Base-by-base conservation (phyloP, 345 rosid species). In the Linum tenue region DNA sequence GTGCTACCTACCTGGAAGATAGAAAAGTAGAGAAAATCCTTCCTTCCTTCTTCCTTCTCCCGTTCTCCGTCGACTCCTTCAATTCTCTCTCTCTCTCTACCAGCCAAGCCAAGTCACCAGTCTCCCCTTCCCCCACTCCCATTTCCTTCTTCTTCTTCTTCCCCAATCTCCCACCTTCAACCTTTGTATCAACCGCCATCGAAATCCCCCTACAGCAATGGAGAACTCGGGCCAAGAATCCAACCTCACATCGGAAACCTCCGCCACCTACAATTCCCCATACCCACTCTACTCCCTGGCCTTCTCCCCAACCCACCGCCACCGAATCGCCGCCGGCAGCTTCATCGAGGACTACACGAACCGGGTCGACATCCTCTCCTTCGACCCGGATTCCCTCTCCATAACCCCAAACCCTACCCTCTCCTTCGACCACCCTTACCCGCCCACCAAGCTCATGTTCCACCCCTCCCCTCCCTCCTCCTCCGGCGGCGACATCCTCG, bases 271-370 rank as follows among this genome's bases (percentile, higher is more conserved):
- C 68, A 97, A 94, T 9, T 88, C 95, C 5, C 90, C 96, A 0
- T 80, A 81, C 78, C 90, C 96, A 4, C 76, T 90, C 69, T 90
- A 88, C 75, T 86, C 95, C 76, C 79, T 90, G 95, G 85, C 99
- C 53, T 61, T 94, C 36, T 39, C 73, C 56, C 75, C 77, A 41
- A 9, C 12, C 70, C 70, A 74, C 35, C 63, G 65, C 73, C 89
- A 79, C 61, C 86, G 86, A 60, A 83, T 94, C 75, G 97, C 99
- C 70, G 75, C 90, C 38, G 99, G 96, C 4, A 85, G 92, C 79
- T 94, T 94, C 83, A 67, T 90, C 37, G 99, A 94, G 60, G 96
- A 88, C 39, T 88, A 79, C 82, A 59, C 63, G 73, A 90, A 94
- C 78, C 86, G 96, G 4, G 88, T 94, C 69, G 97, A 94, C 74